phyloP scores from a whole-genome alignment of 2,329 filamentous ascomycete genomes.

The Penicillium occitanis region DNA sequence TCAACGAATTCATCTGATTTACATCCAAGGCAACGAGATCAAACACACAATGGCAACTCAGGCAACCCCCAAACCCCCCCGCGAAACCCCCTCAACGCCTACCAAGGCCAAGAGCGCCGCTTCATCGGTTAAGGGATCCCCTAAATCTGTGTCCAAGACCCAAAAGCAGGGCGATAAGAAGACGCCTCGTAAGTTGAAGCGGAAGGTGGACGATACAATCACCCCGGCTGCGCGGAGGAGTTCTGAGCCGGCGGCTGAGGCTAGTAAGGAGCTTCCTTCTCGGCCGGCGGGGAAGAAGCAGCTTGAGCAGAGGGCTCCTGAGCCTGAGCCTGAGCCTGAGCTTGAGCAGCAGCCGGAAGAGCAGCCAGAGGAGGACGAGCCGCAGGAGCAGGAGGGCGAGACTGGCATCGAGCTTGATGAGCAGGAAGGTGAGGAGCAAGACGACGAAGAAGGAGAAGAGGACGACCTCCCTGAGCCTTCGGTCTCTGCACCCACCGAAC shows the following conservation, averaged over 20 bases:
- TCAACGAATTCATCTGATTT: not conserved
- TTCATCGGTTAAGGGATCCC: conserved; percentile 25
- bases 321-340: conserved; percentile 12
- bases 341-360: not conserved
- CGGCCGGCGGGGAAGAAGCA: not conserved
- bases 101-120: conserved; percentile 31
- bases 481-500: conserved; percentile 5
- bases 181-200: conserved; percentile 18
- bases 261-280: not conserved
- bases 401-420: conserved; percentile 12
- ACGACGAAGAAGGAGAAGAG: conserved; percentile 7
- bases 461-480: not conserved
- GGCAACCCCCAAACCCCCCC: conserved; percentile 10
- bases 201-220: conserved; percentile 17
- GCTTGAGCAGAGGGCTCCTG: conserved; percentile 17
- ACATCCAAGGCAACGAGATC: not conserved
- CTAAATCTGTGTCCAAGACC: conserved; percentile 11
- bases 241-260: not conserved
- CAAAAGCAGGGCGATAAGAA: conserved; percentile 6
- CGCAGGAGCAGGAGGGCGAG: not conserved
- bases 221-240: conserved; percentile 11
- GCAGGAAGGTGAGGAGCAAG: not conserved
- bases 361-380: not conserved
- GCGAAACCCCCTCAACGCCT: conserved; percentile 28
- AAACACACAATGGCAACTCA: conserved; percentile 13